Evolutionary conservation across 345 rosid genomes (phyloP), one percentile per base, ranked within the genome.

Genomic region (Gossypium rotundifolium): DNA sequence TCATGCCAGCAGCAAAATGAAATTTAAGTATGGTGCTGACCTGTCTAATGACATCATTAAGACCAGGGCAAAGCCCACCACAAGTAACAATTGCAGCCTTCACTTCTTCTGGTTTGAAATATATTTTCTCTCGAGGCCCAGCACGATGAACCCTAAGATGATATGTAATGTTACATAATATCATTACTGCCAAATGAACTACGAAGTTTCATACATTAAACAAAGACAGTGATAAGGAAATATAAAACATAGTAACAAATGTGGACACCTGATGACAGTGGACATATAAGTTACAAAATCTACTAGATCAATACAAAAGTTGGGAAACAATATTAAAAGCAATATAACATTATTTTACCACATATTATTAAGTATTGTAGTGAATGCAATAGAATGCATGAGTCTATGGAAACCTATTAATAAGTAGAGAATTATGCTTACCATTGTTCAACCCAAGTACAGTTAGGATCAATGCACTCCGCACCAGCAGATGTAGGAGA

Each of bases 381-480:
- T 52, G 22, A 25, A 13, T 55, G 73, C 59, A 12, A 53, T 38
- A 33, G 25, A 75, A 68, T 44, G 44, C 81, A 69, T 17, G 70
- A 38, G 69, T 69, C 44, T 42, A 51, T 6, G 57, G 71, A 78
- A 52, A 29, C 68, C 2, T 44, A 74, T 29, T 63, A 46, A 52
- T 67, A 49, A 44, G 55, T n/a, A 52, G 68, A 76, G 66, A 67
- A 51, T 64, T 70, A 67, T 38, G 65, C 63, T 71, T 81, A 94
- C 98, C 97, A 92, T 88, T 92, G 97, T 80, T 92, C 95, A 71
- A 94, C 91, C 98, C 98, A 92, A 73, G 87, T 74, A 78, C 97
- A 94, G 80, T 77, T 82, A 49, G 85, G 90, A 87, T 85, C 97
- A 78, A 92, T 87, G 82, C 97, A 91, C 78, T 83, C 87, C 5